Percentiles rank a stretch among this genome's conserved stretches.
phyloP scores from a whole-genome alignment of 352 stramenopile genomes.

The Globisporangium emineosum region DNA sequence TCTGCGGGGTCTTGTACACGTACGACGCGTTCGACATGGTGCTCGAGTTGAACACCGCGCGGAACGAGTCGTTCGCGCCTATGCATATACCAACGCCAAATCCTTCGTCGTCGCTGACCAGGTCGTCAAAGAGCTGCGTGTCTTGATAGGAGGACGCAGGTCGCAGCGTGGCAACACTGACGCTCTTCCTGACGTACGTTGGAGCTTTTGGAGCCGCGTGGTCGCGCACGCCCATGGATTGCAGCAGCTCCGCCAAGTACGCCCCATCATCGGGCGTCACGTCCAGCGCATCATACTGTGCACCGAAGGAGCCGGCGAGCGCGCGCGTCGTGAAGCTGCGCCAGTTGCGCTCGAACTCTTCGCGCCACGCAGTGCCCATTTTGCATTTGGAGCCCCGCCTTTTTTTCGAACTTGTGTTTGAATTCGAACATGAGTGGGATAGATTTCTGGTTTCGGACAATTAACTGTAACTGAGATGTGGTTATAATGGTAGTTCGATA shows the following conservation, averaged over 20 bases:
- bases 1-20: constrained; percentile 56
- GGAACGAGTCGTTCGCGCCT: background rate
- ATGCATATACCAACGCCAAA: background rate
- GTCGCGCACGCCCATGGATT: constrained; percentile 17
- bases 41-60: constrained; percentile 19
- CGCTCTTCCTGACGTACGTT: background rate
- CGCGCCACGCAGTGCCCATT: constrained; percentile 45
- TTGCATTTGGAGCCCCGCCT: background rate
- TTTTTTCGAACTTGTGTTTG: constrained; percentile 25
- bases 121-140: constrained; percentile 12
- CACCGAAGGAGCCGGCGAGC: constrained; percentile 37
- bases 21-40: constrained; percentile 46
- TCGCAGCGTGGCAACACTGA: background rate
- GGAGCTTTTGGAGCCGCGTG: constrained; percentile 5
- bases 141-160: background rate
- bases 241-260: constrained; percentile 40
- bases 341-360: constrained; percentile 69
- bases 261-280: constrained; percentile 35
- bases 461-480: background rate
- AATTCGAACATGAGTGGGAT: background rate
- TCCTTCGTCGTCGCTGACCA: background rate
- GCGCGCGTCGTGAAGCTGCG: constrained; percentile 32
- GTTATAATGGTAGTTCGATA: no score
- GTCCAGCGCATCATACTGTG: constrained; percentile 12
- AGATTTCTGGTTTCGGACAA: background rate